phyloP scores from a whole-genome alignment of 495 filamentous ascomycete species.

The Collariella sp. region DNA sequence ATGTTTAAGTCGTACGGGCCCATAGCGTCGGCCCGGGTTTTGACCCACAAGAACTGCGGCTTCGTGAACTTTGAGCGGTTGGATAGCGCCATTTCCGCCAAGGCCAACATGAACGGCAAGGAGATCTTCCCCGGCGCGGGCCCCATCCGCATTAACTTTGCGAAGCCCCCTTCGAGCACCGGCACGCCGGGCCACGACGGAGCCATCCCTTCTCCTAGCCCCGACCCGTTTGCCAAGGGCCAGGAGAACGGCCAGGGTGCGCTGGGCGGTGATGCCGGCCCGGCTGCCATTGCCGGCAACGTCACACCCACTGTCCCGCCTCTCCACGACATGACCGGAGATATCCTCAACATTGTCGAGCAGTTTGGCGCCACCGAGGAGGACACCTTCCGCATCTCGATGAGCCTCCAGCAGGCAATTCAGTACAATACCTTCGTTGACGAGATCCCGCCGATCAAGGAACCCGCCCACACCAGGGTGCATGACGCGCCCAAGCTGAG shows the following conservation, averaged over 20 bases:
- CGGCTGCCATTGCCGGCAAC: slow-evolving; percentile 34
- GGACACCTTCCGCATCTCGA: slow-evolving; percentile 61
- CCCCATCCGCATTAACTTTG: slow-evolving; percentile 90
- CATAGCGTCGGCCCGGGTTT: slow-evolving; percentile 83
- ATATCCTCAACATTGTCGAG: slow-evolving; percentile 78
- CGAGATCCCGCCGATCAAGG: slow-evolving; percentile 83
- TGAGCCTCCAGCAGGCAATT: slow-evolving; percentile 67
- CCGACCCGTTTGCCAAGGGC: slow-evolving; percentile 62
- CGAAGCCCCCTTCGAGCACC: slow-evolving; percentile 84
- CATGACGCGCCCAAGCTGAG: slow-evolving; percentile 93
- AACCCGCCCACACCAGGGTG: slow-evolving; percentile 81
- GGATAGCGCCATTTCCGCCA: slow-evolving; percentile 84
- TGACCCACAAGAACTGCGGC: slow-evolving; percentile 98
- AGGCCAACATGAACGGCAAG: slow-evolving; percentile 80
- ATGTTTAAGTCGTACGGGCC: slow-evolving; percentile 88
- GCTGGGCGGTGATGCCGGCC: slow-evolving; percentile 37
- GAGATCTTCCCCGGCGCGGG: slow-evolving; percentile 97
- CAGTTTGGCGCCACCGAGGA: slow-evolving; percentile 85
- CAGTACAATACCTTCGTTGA: slow-evolving; percentile 60
- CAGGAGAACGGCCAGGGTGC: slow-evolving; percentile 36
- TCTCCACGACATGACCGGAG: slow-evolving; percentile 63
- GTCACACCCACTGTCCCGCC: slow-evolving; percentile 58
- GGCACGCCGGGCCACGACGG: slow-evolving; percentile 77
- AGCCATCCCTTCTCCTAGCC: slow-evolving; percentile 85
- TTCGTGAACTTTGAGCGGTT: slow-evolving; percentile 94